Evolutionary conservation across 2,329 filamentous ascomycete species (phyloP), one percentile per base, ranked within the genome.

Genomic region (Sordariomycetes sp.): DNA sequence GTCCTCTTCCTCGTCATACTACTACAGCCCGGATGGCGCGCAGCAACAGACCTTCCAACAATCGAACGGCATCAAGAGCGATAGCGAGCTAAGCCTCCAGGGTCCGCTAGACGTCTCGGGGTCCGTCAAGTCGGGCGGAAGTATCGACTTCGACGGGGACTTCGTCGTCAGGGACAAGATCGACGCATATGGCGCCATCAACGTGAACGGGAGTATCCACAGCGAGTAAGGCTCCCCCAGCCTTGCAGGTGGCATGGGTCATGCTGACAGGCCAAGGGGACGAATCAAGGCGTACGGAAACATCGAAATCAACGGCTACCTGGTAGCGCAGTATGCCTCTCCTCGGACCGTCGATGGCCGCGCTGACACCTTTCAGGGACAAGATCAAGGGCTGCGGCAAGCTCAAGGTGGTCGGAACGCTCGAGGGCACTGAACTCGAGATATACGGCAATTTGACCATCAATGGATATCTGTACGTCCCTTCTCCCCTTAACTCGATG

Each of bases 331-430:
- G 61, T 62, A 45, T 42, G 54, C 44, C 16, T 24, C 32, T 6
- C 30, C n/a, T 33, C 16, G 14, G 9, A 27, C 24, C 8, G n/a
- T 4, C 18, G 16, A 21, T 23, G 17, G 8, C 14, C 31, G 20
- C 23, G 11, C 23, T n/a, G 17, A 17, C 29, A 18, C 18, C 31
- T 11, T 9, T 6, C 29, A 65, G 60, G 29, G 60, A 61, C 39
- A 64, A 62, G 39, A 59, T 68, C 42, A 65, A 64, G 32, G 59
- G 64, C 18, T 66, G 58, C 40, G 66, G 65, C 15, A 65, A 66
- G 45, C 51, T 70, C 24, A 64, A 51, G 33, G 44, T 69, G 17
- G 50, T 53, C 9, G 66, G 66, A 6, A 59, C 51, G 17, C 48
- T 66, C 6, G 57, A 68, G 25, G 63, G 56, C 9, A 48, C 53